Evolutionary conservation across 1,284 basidiomycete genomes (phyloP).

Genomic region (Trichosporon ovoides): DNA sequence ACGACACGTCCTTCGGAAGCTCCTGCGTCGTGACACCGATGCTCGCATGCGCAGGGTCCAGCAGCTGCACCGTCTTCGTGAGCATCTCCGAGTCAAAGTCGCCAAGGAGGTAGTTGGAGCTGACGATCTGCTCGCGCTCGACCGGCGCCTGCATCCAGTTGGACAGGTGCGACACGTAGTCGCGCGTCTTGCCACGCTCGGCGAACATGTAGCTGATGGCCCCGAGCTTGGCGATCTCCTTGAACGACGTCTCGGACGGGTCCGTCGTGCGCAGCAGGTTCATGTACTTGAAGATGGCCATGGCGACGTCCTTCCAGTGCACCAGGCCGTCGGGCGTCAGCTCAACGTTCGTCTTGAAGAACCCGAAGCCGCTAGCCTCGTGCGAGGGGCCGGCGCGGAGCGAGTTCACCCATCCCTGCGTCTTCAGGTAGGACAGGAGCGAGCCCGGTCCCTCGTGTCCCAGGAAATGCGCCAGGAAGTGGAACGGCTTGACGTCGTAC

Average conservation of each 20-base stretch:
- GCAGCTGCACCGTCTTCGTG: constrained; percentile 57
- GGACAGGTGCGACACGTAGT: constrained; percentile 73
- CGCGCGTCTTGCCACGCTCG: constrained; percentile 73
- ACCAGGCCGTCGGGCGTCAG: constrained; percentile 83
- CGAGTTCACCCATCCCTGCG: constrained; percentile 81
- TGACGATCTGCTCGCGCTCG: constrained; percentile 72
- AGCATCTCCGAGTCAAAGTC: constrained; percentile 69
- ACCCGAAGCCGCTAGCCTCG: constrained; percentile 68
- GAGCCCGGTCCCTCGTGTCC: constrained; percentile 97
- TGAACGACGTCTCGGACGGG: constrained; percentile 68
- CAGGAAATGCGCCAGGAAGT: constrained; percentile 78
- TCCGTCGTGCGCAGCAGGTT: constrained; percentile 64
- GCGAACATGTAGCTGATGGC: constrained; percentile 79
- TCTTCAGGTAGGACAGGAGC: constrained; percentile 84
- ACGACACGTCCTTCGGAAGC: constrained; percentile 57
- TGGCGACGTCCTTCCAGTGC: constrained; percentile 69
- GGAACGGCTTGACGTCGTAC: constrained; percentile 75
- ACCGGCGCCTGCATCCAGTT: constrained; percentile 63
- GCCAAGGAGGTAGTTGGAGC: constrained; percentile 66
- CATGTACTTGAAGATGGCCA: constrained; percentile 80
- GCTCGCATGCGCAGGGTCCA: constrained; percentile 59
- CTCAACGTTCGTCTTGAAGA: constrained; percentile 78
- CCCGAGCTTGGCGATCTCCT: constrained; percentile 70
- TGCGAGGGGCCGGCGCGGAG: constrained; percentile 69
- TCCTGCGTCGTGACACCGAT: constrained; percentile 51